phyloP scores from a whole-genome alignment of 2,329 filamentous ascomycete genomes.

The Colletotrichum sp. region DNA sequence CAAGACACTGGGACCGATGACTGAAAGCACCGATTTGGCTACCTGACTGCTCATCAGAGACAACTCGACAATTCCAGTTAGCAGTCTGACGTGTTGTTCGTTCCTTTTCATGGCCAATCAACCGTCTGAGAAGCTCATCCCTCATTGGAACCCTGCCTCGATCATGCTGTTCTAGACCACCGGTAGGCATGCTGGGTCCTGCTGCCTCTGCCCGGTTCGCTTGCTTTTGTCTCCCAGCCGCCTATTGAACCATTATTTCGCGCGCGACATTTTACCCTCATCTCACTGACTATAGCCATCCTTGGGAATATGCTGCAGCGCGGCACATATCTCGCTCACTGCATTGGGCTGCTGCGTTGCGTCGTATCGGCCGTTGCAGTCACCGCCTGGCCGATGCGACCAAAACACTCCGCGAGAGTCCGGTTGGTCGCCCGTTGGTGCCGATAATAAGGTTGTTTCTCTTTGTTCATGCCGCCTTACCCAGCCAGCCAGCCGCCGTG shows the following conservation, averaged over 20 bases:
- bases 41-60: background rate
- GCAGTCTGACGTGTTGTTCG: background rate
- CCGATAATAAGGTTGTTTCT: constrained; percentile 3
- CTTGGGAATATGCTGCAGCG: background rate
- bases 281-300: background rate
- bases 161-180: constrained; percentile 5
- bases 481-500: background rate
- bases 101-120: constrained; percentile 3
- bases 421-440: background rate
- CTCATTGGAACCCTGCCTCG: constrained; percentile 6
- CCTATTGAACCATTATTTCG: background rate
- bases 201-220: background rate
- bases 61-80: background rate
- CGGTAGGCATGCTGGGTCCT: background rate
- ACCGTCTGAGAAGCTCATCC: background rate
- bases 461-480: background rate
- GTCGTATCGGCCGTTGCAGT: background rate
- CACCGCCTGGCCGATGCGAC: background rate
- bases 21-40: background rate
- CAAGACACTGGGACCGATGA: background rate
- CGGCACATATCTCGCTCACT: background rate
- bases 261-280: background rate
- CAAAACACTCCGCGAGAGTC: background rate
- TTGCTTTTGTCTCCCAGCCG: background rate
- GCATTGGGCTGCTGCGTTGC: background rate